Conservation (phyloP, 2,329 filamentous ascomycete genomes). For the Ascochyta koolunga region DNA sequence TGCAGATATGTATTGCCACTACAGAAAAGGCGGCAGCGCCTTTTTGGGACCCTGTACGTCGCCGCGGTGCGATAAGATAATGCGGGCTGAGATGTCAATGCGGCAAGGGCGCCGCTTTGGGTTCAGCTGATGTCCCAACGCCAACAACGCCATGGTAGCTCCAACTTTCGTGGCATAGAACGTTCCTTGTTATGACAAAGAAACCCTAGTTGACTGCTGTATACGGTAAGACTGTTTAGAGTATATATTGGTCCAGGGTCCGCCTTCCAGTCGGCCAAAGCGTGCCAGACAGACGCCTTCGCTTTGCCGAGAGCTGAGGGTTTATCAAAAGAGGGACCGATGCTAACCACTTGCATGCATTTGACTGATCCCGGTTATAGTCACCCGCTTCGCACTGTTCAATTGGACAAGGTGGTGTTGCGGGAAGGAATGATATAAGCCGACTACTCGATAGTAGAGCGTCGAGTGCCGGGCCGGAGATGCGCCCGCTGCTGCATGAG, state of each 20-base stretch:
- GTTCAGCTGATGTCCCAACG: slow-evolving; percentile 13
- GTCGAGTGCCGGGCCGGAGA: not conserved
- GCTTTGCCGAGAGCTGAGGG: slow-evolving; percentile 13
- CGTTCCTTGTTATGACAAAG: slow-evolving; percentile 2
- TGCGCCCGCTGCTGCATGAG: slow-evolving; percentile 3
- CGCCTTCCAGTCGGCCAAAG: not conserved
- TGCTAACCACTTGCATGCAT: not conserved
- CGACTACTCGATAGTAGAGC: not conserved
- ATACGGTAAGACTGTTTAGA: slow-evolving; percentile 9
- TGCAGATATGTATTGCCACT: slow-evolving; percentile 10
- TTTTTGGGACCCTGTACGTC: not conserved
- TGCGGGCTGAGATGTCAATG: not conserved
- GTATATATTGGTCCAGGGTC: slow-evolving; percentile 10
- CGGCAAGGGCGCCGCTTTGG: slow-evolving; percentile 16
- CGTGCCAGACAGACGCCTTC: slow-evolving; percentile 4
- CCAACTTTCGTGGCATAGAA: slow-evolving; percentile 1
- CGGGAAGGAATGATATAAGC: not conserved
- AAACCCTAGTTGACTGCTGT: slow-evolving; percentile 1
- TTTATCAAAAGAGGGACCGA: slow-evolving; percentile 15
- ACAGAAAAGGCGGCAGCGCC: slow-evolving; percentile 8
- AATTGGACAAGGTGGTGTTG: not conserved
- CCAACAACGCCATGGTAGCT: slow-evolving; percentile 6
- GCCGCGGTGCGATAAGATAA: slow-evolving; percentile 9
- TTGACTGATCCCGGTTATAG: not conserved
- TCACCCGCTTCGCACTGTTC: not conserved